phyloP scores from a whole-genome alignment of 352 stramenopile species.

The Phytopythium montanum region DNA sequence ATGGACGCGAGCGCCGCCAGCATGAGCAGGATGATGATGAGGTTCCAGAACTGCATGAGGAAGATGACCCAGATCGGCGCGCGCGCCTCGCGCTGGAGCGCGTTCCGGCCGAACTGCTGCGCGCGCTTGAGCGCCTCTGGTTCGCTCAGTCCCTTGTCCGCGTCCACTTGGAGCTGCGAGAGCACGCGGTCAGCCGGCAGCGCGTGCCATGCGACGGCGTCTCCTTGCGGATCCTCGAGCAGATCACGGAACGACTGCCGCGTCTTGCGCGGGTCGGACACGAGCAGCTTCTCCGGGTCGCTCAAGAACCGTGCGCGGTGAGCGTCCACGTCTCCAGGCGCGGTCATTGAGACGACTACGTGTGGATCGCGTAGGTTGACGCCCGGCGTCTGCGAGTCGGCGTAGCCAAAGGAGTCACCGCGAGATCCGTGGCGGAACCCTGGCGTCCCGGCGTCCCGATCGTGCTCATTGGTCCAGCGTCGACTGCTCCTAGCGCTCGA shows the following conservation, averaged over 20 bases:
- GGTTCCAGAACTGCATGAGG: constrained; percentile 35
- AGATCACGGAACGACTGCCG: constrained; percentile 27
- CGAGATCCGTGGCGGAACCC: constrained; percentile 9
- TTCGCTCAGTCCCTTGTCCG: constrained; percentile 10
- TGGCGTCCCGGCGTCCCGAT: neutral
- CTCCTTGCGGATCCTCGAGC: constrained; percentile 24
- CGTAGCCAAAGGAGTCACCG: constrained; percentile 19
- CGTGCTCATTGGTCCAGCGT: constrained; percentile 1
- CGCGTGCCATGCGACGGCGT: constrained; percentile 23
- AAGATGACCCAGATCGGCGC: constrained; percentile 26
- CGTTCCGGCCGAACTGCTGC: constrained; percentile 17
- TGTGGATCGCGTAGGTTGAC: constrained; percentile 12
- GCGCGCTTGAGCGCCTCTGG: constrained; percentile 16
- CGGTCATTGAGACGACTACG: neutral
- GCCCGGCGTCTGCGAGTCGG: constrained; percentile 15
- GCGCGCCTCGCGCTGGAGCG: constrained; percentile 20
- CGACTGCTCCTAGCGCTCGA: constrained; percentile 5
- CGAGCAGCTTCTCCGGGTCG: constrained; percentile 31
- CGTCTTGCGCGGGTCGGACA: constrained; percentile 27
- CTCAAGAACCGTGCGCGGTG: constrained; percentile 32
- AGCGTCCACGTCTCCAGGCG: neutral
- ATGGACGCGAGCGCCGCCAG: constrained; percentile 31
- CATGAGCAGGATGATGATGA: constrained; percentile 37
- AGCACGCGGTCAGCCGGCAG: constrained; percentile 23
- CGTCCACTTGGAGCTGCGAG: constrained; percentile 25